Evolutionary conservation across 139 green algal species (phyloP).

Genomic region (Micractinium conductrix): DNA sequence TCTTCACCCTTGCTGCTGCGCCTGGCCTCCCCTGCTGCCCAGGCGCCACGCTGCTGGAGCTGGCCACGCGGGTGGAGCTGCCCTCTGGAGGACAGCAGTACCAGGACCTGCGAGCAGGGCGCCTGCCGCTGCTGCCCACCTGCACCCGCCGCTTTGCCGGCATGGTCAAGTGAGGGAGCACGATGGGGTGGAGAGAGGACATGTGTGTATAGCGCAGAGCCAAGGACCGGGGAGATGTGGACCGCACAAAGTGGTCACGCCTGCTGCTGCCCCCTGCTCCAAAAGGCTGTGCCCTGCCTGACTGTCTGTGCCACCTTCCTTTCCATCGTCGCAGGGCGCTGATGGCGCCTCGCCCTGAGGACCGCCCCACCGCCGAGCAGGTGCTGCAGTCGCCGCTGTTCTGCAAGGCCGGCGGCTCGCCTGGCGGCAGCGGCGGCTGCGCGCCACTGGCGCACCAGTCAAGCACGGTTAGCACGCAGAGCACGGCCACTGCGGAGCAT

Average conservation of each 20-base stretch:
- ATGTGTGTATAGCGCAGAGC: background rate
- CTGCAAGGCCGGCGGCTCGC: background rate
- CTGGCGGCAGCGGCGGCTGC: background rate
- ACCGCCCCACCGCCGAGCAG: constrained; percentile 64
- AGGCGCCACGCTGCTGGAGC: constrained; percentile 85
- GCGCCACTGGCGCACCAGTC: background rate
- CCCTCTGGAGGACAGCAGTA: constrained; percentile 65
- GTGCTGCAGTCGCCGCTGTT: constrained; percentile 37
- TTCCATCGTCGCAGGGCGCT: constrained; percentile 46
- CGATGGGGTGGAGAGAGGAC: too few species aligned
- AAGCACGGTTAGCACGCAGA: constrained; percentile 4
- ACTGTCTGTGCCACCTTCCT: background rate
- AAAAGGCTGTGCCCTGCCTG: too few species aligned
- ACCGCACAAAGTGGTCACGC: too few species aligned
- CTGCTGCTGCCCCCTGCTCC: too few species aligned
- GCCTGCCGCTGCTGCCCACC: constrained; percentile 67
- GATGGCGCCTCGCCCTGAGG: constrained; percentile 59
- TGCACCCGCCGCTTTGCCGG: constrained; percentile 44
- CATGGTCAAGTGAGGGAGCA: constrained; percentile 62
- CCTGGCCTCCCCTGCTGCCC: too few species aligned
- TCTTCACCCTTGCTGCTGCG: too few species aligned
- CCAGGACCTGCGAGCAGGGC: constrained; percentile 63
- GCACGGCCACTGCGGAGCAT: background rate
- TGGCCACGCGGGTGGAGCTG: constrained; percentile 63
- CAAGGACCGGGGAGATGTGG: too few species aligned